A percentile compares a stretch with the other conserved stretches of the same genome.
Evolutionary conservation across 257 asterid genomes (phyloP).

Genomic region (Cinchona pubescens): DNA sequence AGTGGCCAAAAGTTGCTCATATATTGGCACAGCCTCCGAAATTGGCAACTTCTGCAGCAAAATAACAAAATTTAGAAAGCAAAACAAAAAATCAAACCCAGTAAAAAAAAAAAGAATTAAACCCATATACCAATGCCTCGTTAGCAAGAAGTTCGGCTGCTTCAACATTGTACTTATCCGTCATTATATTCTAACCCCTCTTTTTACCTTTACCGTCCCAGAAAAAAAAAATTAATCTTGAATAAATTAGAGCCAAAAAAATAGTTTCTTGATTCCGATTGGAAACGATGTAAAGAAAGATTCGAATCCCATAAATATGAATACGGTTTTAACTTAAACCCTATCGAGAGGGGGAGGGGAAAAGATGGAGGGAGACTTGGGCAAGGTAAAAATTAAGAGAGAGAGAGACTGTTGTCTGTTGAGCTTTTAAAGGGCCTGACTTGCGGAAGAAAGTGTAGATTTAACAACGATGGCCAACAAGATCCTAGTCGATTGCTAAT

Average conservation of each 20-base stretch:
- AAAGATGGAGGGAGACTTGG: no score
- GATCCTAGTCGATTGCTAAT: no score
- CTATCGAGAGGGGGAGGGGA: background rate
- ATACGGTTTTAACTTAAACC: background rate
- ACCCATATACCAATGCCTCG: slow-evolving; percentile 65
- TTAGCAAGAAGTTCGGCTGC: slow-evolving; percentile 80
- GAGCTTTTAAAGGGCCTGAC: no score
- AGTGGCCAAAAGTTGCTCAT: slow-evolving; percentile 77
- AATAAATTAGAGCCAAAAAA: background rate
- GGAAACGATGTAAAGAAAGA: background rate
- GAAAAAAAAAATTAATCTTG: background rate
- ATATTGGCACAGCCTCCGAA: slow-evolving; percentile 69
- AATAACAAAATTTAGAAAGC: background rate
- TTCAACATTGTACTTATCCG: slow-evolving; percentile 65
- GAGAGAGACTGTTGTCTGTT: no score
- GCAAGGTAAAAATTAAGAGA: no score
- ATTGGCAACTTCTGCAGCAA: slow-evolving; percentile 61
- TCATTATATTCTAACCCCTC: slow-evolving; percentile 5
- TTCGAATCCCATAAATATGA: background rate
- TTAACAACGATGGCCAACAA: no score
- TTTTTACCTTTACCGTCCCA: background rate
- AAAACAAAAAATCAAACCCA: background rate
- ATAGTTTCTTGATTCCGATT: background rate
- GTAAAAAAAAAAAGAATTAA: background rate
- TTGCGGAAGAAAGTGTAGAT: no score